phyloP scores from a whole-genome alignment of 768 basidiomycete genomes.

The Gloeophyllum trabeum region DNA sequence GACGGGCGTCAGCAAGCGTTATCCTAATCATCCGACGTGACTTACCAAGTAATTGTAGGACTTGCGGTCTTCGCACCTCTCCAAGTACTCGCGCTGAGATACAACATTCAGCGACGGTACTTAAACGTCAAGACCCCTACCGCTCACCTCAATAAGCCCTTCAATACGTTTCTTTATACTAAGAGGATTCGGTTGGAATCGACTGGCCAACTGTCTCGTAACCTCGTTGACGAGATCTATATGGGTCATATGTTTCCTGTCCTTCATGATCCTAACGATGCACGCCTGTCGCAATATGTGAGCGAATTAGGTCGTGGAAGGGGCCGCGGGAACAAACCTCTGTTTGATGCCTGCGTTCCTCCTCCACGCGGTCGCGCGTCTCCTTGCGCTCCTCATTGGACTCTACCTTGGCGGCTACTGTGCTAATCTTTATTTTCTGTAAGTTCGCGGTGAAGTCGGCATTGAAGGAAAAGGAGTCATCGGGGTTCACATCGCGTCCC shows the following conservation, averaged over 20 bases:
- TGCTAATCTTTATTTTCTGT: conserved; percentile 89
- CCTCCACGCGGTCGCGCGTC: conserved; percentile 83
- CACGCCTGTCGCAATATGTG: conserved; percentile 56
- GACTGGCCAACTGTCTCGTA: conserved; percentile 68
- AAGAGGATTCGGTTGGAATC: conserved; percentile 81
- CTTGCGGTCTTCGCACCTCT: conserved; percentile 78
- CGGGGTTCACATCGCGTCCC: conserved; percentile 64
- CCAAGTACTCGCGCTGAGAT: conserved; percentile 82
- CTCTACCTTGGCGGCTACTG: conserved; percentile 82
- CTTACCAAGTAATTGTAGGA: conserved; percentile 75
- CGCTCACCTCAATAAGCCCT: conserved; percentile 80
- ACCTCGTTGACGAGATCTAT: conserved; percentile 88
- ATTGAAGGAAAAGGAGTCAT: conserved; percentile 89
- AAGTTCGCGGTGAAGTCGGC: conserved; percentile 65
- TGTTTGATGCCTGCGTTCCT: conserved; percentile 80
- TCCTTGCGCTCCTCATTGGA: conserved; percentile 79
- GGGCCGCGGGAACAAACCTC: conserved; percentile 44
- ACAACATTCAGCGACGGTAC: too few species aligned
- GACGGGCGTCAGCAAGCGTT: background rate
- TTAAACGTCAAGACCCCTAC: too few species aligned
- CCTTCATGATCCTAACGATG: conserved; percentile 96
- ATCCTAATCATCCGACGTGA: background rate
- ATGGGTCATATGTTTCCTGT: conserved; percentile 80
- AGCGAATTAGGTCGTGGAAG: conserved; percentile 1
- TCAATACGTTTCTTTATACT: conserved; percentile 93